Conservation (phyloP, 345 rosid species). For the Eucalyptus curtisii region DNA sequence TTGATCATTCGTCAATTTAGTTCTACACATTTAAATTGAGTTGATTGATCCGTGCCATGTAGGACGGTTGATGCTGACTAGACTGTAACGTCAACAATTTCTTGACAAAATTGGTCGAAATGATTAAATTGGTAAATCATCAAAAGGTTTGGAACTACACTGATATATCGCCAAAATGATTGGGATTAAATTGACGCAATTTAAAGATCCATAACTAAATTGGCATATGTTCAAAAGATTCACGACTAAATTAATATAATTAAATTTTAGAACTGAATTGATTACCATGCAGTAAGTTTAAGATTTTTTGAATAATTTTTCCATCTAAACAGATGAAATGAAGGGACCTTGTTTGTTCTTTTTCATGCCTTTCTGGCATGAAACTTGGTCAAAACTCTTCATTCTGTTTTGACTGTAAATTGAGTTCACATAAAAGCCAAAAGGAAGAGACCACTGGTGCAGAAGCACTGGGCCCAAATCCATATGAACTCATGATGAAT, state of each 20-base stretch:
- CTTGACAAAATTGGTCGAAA: rapidly evolving
- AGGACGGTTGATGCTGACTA: background rate
- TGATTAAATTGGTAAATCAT: no score
- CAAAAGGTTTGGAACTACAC: rapidly evolving
- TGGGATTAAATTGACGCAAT: background rate
- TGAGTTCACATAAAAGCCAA: background rate
- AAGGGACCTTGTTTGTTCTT: background rate
- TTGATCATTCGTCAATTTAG: background rate
- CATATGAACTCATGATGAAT: background rate
- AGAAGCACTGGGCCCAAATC: background rate
- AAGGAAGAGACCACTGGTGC: background rate
- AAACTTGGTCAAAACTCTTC: background rate
- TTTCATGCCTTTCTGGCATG: background rate
- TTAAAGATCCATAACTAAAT: no score
- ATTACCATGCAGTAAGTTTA: no score
- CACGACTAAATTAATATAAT: no score
- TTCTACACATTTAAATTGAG: no score
- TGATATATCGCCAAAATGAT: no score
- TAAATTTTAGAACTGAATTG: no score
- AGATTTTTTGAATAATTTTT: no score
- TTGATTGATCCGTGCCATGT: rapidly evolving
- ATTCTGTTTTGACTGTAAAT: background rate
- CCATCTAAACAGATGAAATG: no score
- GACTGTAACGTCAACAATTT: rapidly evolving
- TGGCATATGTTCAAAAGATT: background rate